Evolutionary conservation across 1,139 yeast species (phyloP).

Genomic region (Ashbya aceris): DNA sequence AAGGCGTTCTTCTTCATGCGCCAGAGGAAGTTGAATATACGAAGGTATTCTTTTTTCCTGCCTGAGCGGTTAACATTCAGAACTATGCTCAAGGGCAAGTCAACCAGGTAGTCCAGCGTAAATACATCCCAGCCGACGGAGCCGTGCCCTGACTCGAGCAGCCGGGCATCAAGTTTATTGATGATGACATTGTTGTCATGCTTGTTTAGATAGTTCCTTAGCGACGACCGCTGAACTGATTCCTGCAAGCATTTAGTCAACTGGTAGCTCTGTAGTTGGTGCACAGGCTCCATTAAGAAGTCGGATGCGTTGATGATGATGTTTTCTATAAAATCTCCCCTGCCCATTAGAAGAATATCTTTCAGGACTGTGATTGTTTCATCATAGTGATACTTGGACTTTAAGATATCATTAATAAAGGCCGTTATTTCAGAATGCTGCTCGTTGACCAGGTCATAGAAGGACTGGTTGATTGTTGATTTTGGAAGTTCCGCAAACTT

Average conservation of each 20-base stretch:
- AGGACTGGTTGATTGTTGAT: conserved; percentile 10
- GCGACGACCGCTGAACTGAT: conserved; percentile 56
- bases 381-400: conserved; percentile 41
- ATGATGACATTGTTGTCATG: conserved; percentile 33
- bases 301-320: conserved; percentile 49
- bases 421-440: conserved; percentile 53
- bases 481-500: conserved; percentile 10
- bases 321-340: conserved; percentile 68
- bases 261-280: conserved; percentile 53
- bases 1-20: conserved; percentile 55
- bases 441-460: conserved; percentile 37
- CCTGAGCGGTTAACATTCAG: conserved; percentile 34
- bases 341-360: conserved; percentile 58
- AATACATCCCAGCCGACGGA: conserved; percentile 85
- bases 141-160: conserved; percentile 63
- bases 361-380: conserved; percentile 56
- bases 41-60: conserved; percentile 53
- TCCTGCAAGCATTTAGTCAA: conserved; percentile 57
- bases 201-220: conserved; percentile 33
- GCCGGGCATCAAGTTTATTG: conserved; percentile 71
- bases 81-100: conserved; percentile 42
- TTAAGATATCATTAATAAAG: conserved; percentile 44
- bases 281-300: conserved; percentile 53
- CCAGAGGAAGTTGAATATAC: conserved; percentile 83
- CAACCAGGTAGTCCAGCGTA: conserved; percentile 72